Evolutionary conservation across 306 rosid genomes (phyloP).

Genomic region (Echinosophora koreensis): DNA sequence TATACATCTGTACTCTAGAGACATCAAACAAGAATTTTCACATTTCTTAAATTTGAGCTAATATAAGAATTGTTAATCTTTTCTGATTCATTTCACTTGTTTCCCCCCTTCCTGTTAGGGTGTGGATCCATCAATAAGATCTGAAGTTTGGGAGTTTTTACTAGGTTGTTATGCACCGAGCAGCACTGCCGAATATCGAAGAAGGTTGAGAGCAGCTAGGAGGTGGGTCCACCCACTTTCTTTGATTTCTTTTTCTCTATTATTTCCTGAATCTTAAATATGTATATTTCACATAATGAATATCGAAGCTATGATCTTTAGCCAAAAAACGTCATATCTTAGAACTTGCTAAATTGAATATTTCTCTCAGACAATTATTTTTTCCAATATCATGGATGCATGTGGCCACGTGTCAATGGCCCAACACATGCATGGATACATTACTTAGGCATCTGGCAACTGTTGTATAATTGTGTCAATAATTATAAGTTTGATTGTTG

Average conservation of each 20-base stretch:
- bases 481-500: constrained; percentile 3
- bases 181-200: constrained; percentile 77
- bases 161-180: constrained; percentile 88
- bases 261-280: constrained; percentile 44
- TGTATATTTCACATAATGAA: constrained; percentile 7
- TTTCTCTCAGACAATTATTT: not conserved
- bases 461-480: constrained; percentile 35
- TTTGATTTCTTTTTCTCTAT: constrained; percentile 35
- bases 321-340: constrained; percentile 18
- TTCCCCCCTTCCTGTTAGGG: constrained; percentile 65
- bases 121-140: constrained; percentile 88
- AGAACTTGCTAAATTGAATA: constrained; percentile 35
- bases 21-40: constrained; percentile 26
- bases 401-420: constrained; percentile 26
- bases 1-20: constrained; percentile 27
- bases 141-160: constrained; percentile 95
- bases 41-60: constrained; percentile 21
- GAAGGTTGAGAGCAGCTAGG: constrained; percentile 80
- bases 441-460: constrained; percentile 40
- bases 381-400: constrained; percentile 23
- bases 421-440: constrained; percentile 16
- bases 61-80: constrained; percentile 22
- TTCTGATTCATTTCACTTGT: constrained; percentile 44
- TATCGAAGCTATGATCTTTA: constrained; percentile 38
- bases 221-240: constrained; percentile 60